Base-by-base conservation (phyloP, 129 eudicot genomes). In the Centella asiatica region DNA sequence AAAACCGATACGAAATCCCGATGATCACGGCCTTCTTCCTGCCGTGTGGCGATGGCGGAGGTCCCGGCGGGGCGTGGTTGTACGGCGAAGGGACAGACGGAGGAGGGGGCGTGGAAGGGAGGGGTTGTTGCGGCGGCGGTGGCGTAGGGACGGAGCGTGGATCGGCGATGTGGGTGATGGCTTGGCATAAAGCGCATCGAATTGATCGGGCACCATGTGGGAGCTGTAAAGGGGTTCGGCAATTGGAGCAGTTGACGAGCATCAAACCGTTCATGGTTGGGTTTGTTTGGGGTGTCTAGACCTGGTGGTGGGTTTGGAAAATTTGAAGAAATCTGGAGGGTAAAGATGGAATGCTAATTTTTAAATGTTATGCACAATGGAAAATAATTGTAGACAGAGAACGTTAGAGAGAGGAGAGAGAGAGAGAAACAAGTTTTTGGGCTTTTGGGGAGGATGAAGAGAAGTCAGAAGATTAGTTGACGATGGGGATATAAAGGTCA, bases 1-100 rank as follows among this genome's bases (percentile, higher is more conserved):
- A 87, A 62, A 19, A 72, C 58, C 4, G 74, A 24, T 93, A 93
- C 68, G 96, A 82, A 59, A 93, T 80, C 12, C 99, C 99, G 17
- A 83, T 80, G 62, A 93, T 87, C 81, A 93, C 95, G 28, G 99
- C 99, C 67, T 83, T 93, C 54, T 88, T 93, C 48, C 85, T 66
- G 58, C 99, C 99, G 62, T 85, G 89, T 1, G 81, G 65, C 5
- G 76, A 34, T 46, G 92, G 88, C 40, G 90, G 84, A 0, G 95
- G 90, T 0, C 94, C 95, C n/a, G 82, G 78, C 8, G 95, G 94
- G 7, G 85, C 86, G 80, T 83, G 84, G 50, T 48, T 58, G 74
- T 71, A 75, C 20, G 90, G 88, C 0, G 88, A 76, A 0, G 88
- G 90, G 23, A 40, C 53, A 25, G 77, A 74, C 10, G 74, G 52